Conservation (phyloP, 257 asterid genomes). For the Nicotiana tabacum region DNA sequence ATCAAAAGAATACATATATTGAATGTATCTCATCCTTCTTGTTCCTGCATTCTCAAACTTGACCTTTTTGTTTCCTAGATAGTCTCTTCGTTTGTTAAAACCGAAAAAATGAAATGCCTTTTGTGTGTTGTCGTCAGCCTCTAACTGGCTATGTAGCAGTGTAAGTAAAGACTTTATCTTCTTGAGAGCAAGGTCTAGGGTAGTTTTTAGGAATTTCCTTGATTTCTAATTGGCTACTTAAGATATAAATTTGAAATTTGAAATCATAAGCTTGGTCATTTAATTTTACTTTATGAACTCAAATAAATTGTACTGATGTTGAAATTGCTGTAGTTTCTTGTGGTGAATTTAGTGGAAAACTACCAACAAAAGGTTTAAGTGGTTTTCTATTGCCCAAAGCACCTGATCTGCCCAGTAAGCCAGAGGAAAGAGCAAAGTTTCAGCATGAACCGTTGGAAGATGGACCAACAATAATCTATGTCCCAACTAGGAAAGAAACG, state of each 20-base stretch:
- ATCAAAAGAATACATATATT: neutral
- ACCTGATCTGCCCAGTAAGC: slow-evolving; percentile 23
- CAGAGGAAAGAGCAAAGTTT: slow-evolving; percentile 31
- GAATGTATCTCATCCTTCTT: neutral
- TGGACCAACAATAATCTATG: slow-evolving; percentile 68
- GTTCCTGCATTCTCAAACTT: neutral
- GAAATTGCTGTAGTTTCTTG: slow-evolving; percentile 46
- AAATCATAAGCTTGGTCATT: neutral
- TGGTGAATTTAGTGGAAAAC: slow-evolving; percentile 57
- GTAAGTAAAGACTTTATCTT: neutral
- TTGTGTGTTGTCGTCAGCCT: neutral
- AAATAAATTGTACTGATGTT: neutral
- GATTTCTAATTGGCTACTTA: neutral
- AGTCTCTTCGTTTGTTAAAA: neutral
- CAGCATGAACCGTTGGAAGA: slow-evolving; percentile 30
- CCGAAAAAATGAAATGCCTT: neutral
- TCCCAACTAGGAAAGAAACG: slow-evolving; percentile 76
- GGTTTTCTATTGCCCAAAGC: slow-evolving; percentile 20
- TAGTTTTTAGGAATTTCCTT: neutral
- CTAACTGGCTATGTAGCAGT: neutral
- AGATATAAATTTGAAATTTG: neutral
- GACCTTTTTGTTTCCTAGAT: neutral
- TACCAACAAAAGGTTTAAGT: slow-evolving; percentile 21
- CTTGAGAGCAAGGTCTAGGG: neutral
- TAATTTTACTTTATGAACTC: neutral